phyloP scores from a whole-genome alignment of 352 stramenopile species.

The Vaucheria bursata region DNA sequence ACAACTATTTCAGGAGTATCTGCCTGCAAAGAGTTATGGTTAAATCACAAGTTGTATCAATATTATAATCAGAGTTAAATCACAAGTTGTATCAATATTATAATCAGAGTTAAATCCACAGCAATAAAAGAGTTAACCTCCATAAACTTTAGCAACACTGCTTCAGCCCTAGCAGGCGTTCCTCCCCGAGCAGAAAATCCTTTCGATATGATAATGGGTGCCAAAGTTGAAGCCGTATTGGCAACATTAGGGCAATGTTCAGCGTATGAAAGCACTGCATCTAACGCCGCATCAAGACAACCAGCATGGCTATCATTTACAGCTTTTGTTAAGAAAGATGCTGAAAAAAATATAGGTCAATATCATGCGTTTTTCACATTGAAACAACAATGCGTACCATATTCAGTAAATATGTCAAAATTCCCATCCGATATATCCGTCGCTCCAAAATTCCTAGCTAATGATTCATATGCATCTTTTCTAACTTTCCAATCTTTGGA shows the following conservation, averaged over 20 bases:
- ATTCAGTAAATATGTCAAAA: conserved; percentile 24
- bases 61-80: too few species aligned
- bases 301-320: conserved; percentile 33
- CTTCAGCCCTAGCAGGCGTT: conserved; percentile 22
- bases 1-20: conserved; percentile 40
- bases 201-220: conserved; percentile 27
- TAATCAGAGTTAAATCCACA: too few species aligned
- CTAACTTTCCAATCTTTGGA: conserved; percentile 43
- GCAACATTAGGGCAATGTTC: background rate
- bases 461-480: conserved; percentile 29
- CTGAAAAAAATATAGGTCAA: too few species aligned
- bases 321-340: conserved; percentile 27
- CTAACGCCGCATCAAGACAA: conserved; percentile 38
- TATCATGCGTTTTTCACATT: too few species aligned
- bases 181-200: conserved; percentile 28
- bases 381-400: too few species aligned
- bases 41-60: too few species aligned
- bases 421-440: conserved; percentile 10
- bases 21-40: conserved; percentile 21
- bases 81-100: too few species aligned
- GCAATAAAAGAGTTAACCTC: conserved; percentile 16
- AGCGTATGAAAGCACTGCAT: conserved; percentile 30
- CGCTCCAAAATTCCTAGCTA: conserved; percentile 14
- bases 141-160: conserved; percentile 43
- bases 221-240: conserved; percentile 8